A percentile compares a stretch with the other conserved stretches of the same genome.
phyloP scores from a whole-genome alignment of 345 rosid species.

The Populus tremula region DNA sequence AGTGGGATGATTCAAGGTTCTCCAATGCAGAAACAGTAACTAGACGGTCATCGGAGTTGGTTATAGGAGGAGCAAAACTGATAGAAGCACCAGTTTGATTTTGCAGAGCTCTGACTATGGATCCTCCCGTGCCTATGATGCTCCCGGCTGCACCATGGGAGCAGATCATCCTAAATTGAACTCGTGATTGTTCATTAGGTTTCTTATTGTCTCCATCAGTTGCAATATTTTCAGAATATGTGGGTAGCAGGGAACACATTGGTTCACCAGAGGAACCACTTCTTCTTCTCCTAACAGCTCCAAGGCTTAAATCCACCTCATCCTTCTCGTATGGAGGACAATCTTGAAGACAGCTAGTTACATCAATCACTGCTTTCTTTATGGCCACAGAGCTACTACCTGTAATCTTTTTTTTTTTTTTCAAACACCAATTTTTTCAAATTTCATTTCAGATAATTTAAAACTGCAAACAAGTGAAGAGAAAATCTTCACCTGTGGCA shows the following conservation, averaged over 20 bases:
- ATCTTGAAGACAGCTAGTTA: slow-evolving; percentile 43
- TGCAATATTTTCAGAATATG: slow-evolving; percentile 18
- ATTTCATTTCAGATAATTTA: not conserved
- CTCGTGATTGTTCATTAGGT: slow-evolving; percentile 23
- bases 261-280: slow-evolving; percentile 31
- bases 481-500: slow-evolving; percentile 34
- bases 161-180: slow-evolving; percentile 52
- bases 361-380: slow-evolving; percentile 58
- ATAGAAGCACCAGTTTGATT: slow-evolving; percentile 64
- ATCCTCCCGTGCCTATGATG: slow-evolving; percentile 64
- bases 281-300: slow-evolving; percentile 28
- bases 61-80: slow-evolving; percentile 25
- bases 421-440: slow-evolving; percentile 3
- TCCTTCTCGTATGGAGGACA: slow-evolving; percentile 31
- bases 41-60: slow-evolving; percentile 3
- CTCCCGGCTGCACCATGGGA: slow-evolving; percentile 52
- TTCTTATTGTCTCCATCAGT: slow-evolving; percentile 17
- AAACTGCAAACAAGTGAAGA: not conserved
- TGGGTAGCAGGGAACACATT: slow-evolving; percentile 33
- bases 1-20: slow-evolving; percentile 46
- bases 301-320: not conserved
- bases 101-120: slow-evolving; percentile 50
- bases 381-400: slow-evolving; percentile 45
- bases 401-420: slow-evolving; percentile 39
- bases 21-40: slow-evolving; percentile 21